Evolutionary conservation across 2,329 filamentous ascomycete genomes (phyloP).

Genomic region (Fusarium lateritium): DNA sequence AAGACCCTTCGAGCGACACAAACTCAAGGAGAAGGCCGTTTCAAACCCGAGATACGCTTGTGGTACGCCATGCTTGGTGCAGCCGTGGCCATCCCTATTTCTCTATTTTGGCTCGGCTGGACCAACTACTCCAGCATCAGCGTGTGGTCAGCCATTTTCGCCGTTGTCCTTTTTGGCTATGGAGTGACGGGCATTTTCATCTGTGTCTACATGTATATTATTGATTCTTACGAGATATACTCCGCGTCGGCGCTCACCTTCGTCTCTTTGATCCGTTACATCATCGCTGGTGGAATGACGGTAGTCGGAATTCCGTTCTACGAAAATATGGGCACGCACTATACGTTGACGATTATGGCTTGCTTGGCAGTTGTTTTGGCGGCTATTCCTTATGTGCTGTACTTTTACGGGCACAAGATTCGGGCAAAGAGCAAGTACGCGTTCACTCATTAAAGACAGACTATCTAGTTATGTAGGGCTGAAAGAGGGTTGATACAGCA

Average conservation of each 20-base stretch:
- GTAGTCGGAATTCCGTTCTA: constrained; percentile 55
- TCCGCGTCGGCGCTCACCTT: constrained; percentile 54
- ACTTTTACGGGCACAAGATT: constrained; percentile 42
- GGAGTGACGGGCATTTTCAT: constrained; percentile 53
- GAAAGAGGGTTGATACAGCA: not conserved
- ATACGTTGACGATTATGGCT: constrained; percentile 53
- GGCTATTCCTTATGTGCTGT: constrained; percentile 51
- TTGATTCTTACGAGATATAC: constrained; percentile 54
- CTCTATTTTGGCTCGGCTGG: constrained; percentile 68
- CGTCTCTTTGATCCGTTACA: constrained; percentile 51
- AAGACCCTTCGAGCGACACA: constrained; percentile 50
- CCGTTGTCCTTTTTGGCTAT: constrained; percentile 60
- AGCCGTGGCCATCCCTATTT: constrained; percentile 59
- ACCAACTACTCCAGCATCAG: constrained; percentile 58
- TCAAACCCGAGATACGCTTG: constrained; percentile 57
- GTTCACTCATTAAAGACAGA: constrained; percentile 1
- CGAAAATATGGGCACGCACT: constrained; percentile 52
- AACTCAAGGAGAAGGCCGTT: constrained; percentile 27
- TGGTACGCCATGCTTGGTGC: constrained; percentile 61
- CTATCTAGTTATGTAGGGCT: not conserved
- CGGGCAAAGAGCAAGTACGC: constrained; percentile 44
- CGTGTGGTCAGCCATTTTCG: constrained; percentile 62
- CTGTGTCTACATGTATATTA: constrained; percentile 56
- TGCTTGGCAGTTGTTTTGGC: constrained; percentile 50
- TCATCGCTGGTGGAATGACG: constrained; percentile 54